Evolutionary conservation across 2,329 filamentous ascomycete species (phyloP).

Genomic region (Kalaharituber pfeilii): DNA sequence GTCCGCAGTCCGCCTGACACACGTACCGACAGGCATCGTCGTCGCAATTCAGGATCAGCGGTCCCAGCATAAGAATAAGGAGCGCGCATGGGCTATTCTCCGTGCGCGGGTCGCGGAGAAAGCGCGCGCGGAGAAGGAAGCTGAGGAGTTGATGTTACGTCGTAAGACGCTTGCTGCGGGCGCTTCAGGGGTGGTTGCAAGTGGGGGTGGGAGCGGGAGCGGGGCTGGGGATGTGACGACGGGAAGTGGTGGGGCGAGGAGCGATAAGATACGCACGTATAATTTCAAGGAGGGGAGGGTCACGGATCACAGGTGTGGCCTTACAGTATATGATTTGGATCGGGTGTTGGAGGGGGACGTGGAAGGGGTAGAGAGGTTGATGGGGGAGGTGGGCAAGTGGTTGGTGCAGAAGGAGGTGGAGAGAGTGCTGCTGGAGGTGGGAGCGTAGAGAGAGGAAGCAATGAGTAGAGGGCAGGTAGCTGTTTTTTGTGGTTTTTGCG

Average conservation of each 20-base stretch:
- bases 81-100: slow-evolving; percentile 70
- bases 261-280: slow-evolving; percentile 88
- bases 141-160: slow-evolving; percentile 54
- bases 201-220: slow-evolving; percentile 44
- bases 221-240: slow-evolving; percentile 37
- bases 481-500: too few species aligned
- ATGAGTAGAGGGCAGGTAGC: too few species aligned
- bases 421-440: slow-evolving; percentile 46
- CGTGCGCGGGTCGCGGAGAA: slow-evolving; percentile 66
- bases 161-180: slow-evolving; percentile 27
- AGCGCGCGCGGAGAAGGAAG: slow-evolving; percentile 66
- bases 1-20: slow-evolving; percentile 81
- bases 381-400: slow-evolving; percentile 64
- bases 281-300: slow-evolving; percentile 52
- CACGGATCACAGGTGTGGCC: slow-evolving; percentile 69
- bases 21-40: slow-evolving; percentile 67
- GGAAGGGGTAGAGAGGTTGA: slow-evolving; percentile 45
- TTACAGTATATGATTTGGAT: slow-evolving; percentile 63
- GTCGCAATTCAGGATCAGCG: slow-evolving; percentile 87
- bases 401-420: slow-evolving; percentile 58
- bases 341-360: slow-evolving; percentile 61
- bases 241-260: slow-evolving; percentile 65
- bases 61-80: slow-evolving; percentile 77
- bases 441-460: too few species aligned
- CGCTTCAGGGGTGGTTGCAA: slow-evolving; percentile 43